Conservation (phyloP, 2,329 filamentous ascomycete species). For the Albophoma yamanashiensis region DNA sequence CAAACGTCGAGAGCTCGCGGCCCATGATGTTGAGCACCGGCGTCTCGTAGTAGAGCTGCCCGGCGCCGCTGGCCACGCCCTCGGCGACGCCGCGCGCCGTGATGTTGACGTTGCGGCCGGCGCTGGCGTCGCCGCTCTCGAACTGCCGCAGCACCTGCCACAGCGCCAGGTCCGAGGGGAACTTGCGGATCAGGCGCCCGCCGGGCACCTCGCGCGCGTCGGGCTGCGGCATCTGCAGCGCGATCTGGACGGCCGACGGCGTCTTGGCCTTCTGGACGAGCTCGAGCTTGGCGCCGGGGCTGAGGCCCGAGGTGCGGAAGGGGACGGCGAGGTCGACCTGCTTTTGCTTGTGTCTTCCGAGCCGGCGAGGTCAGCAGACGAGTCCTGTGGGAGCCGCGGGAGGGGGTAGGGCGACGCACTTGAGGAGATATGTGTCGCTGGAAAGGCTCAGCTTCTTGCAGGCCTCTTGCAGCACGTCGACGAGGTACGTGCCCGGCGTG, state of each 20-base stretch:
- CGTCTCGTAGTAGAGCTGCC: slow-evolving; percentile 78
- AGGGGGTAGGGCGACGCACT: slow-evolving; percentile 39
- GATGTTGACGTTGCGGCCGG: slow-evolving; percentile 59
- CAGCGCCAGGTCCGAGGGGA: slow-evolving; percentile 76
- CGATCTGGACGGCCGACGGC: slow-evolving; percentile 75
- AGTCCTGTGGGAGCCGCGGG: background rate
- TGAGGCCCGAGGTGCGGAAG: slow-evolving; percentile 72
- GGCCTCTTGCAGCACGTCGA: slow-evolving; percentile 78
- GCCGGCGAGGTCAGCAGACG: background rate
- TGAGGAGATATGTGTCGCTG: slow-evolving; percentile 67
- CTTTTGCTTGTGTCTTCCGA: slow-evolving; percentile 66
- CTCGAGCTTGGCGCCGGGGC: slow-evolving; percentile 81
- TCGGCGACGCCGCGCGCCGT: slow-evolving; percentile 71
- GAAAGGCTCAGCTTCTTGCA: slow-evolving; percentile 71
- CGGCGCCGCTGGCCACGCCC: slow-evolving; percentile 43
- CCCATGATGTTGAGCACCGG: slow-evolving; percentile 79
- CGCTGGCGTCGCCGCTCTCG: slow-evolving; percentile 61
- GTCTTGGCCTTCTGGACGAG: slow-evolving; percentile 81
- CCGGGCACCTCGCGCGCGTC: slow-evolving; percentile 53
- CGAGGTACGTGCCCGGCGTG: slow-evolving; percentile 66
- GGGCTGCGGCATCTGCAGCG: slow-evolving; percentile 70
- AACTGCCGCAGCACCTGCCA: slow-evolving; percentile 89
- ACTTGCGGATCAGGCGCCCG: slow-evolving; percentile 69
- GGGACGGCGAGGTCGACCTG: slow-evolving; percentile 75
- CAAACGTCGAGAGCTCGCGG: slow-evolving; percentile 64